These are phyloP conservation scores for Kodamaea anthophila DNA, from an alignment of 1,139 yeast genomes.

Conservation along the genomic window DNA sequence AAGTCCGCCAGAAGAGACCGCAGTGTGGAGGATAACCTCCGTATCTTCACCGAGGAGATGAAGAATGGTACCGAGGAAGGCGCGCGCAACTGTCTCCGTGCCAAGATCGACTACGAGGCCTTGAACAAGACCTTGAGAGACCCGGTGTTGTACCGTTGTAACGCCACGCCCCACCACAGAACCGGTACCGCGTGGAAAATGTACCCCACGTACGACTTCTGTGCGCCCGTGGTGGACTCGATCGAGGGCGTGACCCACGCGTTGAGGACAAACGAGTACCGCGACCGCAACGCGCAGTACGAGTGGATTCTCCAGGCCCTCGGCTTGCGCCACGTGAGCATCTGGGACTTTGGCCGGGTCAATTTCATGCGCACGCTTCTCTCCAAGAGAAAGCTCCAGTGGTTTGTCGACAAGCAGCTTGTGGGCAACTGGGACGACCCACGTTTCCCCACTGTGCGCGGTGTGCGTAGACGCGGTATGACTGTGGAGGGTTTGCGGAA, in stretches of 20 bases:
- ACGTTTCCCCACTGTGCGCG: conserved; percentile 97
- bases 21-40: conserved; percentile 82
- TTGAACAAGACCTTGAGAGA: conserved; percentile 92
- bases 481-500: conserved; percentile 92
- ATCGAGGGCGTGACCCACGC: conserved; percentile 97
- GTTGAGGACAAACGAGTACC: conserved; percentile 92
- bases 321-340: conserved; percentile 79
- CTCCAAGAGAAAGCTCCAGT: conserved; percentile 94
- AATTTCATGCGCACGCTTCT: conserved; percentile 91
- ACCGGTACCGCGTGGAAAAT: conserved; percentile 89
- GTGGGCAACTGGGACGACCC: conserved; percentile 98
- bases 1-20: conserved; percentile 87
- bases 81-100: conserved; percentile 83
- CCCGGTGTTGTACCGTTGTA: conserved; percentile 95
- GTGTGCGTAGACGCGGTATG: conserved; percentile 99
- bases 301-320: conserved; percentile 88
- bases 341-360: conserved; percentile 97
- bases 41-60: conserved; percentile 84
- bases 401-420: conserved; percentile 88
- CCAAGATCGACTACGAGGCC: conserved; percentile 86
- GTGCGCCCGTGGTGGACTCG: conserved; percentile 93
- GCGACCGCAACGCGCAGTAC: conserved; percentile 96
- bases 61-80: conserved; percentile 89
- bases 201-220: conserved; percentile 97
- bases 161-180: conserved; percentile 94